phyloP scores from a whole-genome alignment of 31 red algal genomes.

The Endocladia muricata region DNA sequence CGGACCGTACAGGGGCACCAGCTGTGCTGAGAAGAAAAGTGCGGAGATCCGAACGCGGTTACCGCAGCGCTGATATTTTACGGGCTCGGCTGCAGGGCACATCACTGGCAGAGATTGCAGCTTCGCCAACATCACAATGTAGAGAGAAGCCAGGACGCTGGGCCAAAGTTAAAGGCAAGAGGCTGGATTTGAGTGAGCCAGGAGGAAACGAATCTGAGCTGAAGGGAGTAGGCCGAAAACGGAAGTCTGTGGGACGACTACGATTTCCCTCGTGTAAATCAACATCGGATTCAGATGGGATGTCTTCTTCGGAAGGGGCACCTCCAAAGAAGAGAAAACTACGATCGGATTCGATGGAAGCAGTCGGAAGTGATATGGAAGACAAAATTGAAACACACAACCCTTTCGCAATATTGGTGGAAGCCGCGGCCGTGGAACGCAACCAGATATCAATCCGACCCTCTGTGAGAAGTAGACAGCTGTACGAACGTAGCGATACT shows the following conservation, averaged over 20 bases:
- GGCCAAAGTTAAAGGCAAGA: background rate
- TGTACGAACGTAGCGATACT: too few relatives aligned
- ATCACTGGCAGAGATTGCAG: background rate
- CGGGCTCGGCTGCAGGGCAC: conserved; percentile 4
- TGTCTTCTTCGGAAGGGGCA: background rate
- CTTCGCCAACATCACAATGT: conserved; percentile 4
- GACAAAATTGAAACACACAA: background rate
- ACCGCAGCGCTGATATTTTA: conserved; percentile 29
- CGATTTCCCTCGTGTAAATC: too few relatives aligned
- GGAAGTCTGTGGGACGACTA: background rate
- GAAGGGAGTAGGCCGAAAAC: background rate
- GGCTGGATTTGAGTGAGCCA: conserved; percentile 1
- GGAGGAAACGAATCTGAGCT: background rate
- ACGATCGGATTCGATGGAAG: background rate
- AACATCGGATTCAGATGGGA: background rate
- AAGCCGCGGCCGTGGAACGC: background rate
- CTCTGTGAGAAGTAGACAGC: too few relatives aligned
- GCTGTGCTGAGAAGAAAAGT: conserved; percentile 41
- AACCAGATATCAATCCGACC: too few relatives aligned
- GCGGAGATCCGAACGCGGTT: conserved; percentile 33
- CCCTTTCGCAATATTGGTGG: background rate
- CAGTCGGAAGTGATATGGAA: background rate
- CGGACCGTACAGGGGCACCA: conserved; percentile 29
- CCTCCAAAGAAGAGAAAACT: conserved; percentile 6
- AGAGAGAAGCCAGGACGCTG: conserved; percentile 5